Percentiles rank a stretch among this genome's conserved stretches.
phyloP scores from a whole-genome alignment of 768 basidiomycete genomes.

The Hygrophoropsis aurantiaca region DNA sequence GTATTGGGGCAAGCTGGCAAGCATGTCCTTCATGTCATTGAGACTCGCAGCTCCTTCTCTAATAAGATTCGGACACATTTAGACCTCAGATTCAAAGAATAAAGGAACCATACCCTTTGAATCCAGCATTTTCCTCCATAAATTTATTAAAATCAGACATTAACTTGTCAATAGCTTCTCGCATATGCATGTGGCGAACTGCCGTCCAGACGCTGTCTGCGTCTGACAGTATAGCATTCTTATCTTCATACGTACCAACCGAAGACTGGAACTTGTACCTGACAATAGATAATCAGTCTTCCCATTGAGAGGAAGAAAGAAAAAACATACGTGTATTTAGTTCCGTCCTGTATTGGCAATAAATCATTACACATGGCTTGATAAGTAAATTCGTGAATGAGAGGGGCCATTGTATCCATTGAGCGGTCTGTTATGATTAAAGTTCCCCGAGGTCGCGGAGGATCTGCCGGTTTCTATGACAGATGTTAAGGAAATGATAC shows the following conservation, averaged over 20 bases:
- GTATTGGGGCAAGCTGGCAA: constrained; percentile 91
- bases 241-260: constrained; percentile 82
- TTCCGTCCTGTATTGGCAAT: constrained; percentile 83
- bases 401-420: constrained; percentile 89
- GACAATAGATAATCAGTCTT: too few relatives aligned
- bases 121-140: constrained; percentile 90
- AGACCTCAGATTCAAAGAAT: constrained; percentile 1
- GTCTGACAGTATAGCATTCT: constrained; percentile 83
- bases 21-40: constrained; percentile 99
- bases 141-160: constrained; percentile 97
- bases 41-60: constrained; percentile 83
- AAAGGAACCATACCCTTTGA: constrained; percentile 78
- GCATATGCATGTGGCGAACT: constrained; percentile 97
- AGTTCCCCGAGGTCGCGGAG: constrained; percentile 69
- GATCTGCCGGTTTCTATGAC: constrained; percentile 52
- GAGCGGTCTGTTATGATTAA: constrained; percentile 94
- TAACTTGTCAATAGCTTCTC: constrained; percentile 95
- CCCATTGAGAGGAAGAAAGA: constrained; percentile 12
- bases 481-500: not conserved
- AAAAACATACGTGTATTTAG: constrained; percentile 76
- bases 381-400: constrained; percentile 97
- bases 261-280: constrained; percentile 96
- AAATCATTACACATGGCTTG: constrained; percentile 99
- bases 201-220: constrained; percentile 88
- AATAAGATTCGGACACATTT: constrained; percentile 7